phyloP scores from a whole-genome alignment of 805 yeast genomes.

The Isabelozyma rhagii region DNA sequence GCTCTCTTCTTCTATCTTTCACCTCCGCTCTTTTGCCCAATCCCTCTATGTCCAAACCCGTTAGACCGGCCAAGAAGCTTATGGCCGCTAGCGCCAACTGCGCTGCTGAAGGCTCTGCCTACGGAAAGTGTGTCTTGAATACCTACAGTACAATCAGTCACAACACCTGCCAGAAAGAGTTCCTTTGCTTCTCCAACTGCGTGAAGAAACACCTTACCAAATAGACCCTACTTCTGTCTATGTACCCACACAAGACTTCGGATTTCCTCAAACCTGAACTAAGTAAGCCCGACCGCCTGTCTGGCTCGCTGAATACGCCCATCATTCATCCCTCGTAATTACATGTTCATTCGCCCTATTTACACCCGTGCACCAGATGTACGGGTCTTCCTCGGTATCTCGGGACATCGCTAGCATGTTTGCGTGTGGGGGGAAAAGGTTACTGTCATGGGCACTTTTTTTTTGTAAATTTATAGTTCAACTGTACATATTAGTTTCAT shows the following conservation, averaged over 20 bases:
- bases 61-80: constrained; percentile 43
- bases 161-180: constrained; percentile 53
- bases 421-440: not conserved
- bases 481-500: too few relatives aligned
- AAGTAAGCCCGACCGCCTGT: too few relatives aligned
- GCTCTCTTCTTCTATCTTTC: too few relatives aligned
- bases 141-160: constrained; percentile 49
- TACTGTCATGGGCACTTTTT: too few relatives aligned
- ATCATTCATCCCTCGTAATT: too few relatives aligned
- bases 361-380: not conserved
- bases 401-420: not conserved
- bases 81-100: constrained; percentile 39
- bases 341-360: too few relatives aligned
- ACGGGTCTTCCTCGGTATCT: not conserved
- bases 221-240: not conserved
- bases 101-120: constrained; percentile 40
- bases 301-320: too few relatives aligned
- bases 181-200: constrained; percentile 47
- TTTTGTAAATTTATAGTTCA: too few relatives aligned
- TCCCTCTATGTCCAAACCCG: not conserved
- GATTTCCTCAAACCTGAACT: too few relatives aligned
- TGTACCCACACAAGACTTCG: too few relatives aligned
- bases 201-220: constrained; percentile 23
- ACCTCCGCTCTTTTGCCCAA: not conserved
- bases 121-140: constrained; percentile 54